Conservation (phyloP, 2,329 filamentous ascomycete species). For the Botrytis pseudocinerea region DNA sequence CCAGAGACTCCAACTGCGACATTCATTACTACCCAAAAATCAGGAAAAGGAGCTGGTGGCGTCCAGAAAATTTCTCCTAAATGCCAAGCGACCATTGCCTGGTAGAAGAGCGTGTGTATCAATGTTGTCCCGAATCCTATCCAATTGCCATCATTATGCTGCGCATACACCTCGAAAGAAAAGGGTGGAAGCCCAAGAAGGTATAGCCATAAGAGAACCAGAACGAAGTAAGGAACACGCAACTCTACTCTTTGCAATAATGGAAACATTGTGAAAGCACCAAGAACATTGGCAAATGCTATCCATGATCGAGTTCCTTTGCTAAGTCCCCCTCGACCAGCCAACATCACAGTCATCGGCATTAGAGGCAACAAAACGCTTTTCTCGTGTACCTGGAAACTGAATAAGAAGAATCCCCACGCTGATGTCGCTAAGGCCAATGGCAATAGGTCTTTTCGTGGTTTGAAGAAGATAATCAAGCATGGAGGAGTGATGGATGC, state of each 20-base stretch:
- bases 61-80: constrained; percentile 65
- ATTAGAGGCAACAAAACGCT: constrained; percentile 89
- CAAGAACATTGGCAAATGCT: constrained; percentile 90
- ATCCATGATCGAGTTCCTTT: constrained; percentile 84
- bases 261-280: constrained; percentile 91
- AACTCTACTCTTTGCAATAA: constrained; percentile 83
- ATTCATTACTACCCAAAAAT: constrained; percentile 92
- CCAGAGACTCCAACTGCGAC: constrained; percentile 82
- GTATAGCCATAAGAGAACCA: constrained; percentile 88
- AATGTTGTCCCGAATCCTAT: constrained; percentile 61
- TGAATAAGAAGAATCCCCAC: constrained; percentile 98
- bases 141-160: constrained; percentile 49
- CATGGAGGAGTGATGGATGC: constrained; percentile 77
- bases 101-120: constrained; percentile 75
- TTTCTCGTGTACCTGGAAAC: constrained; percentile 98
- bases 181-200: constrained; percentile 83
- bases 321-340: constrained; percentile 73
- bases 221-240: constrained; percentile 77
- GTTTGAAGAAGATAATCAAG: constrained; percentile 74
- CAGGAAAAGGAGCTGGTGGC: constrained; percentile 77
- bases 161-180: constrained; percentile 67
- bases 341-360: constrained; percentile 87
- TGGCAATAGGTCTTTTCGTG: constrained; percentile 74
- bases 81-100: constrained; percentile 80
- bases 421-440: constrained; percentile 79